Conservation (phyloP, 441 rosid species). For the Bocquillonia castaneifolia region DNA sequence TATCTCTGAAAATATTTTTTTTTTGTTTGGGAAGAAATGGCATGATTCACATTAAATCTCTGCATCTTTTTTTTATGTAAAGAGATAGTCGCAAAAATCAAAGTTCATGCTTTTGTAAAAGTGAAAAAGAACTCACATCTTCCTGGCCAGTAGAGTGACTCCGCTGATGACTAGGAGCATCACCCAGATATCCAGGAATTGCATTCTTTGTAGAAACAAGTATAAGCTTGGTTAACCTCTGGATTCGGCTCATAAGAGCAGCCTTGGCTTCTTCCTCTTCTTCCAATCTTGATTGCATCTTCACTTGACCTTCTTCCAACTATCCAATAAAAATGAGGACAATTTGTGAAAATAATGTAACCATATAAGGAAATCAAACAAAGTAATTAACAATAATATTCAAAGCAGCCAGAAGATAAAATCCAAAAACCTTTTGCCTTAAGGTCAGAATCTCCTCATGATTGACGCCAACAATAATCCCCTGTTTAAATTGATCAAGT, state of each 20-base stretch:
- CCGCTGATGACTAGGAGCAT: conserved; percentile 60
- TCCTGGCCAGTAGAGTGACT: conserved; percentile 64
- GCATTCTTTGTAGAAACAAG: conserved; percentile 92
- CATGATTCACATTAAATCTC: not conserved
- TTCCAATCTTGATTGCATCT: conserved; percentile 98
- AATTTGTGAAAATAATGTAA: conserved; percentile 3
- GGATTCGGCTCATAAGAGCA: conserved; percentile 99
- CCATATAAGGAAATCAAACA: not conserved
- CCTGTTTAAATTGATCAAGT: conserved; percentile 83
- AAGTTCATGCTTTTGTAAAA: not conserved
- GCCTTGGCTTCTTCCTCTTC: conserved; percentile 99
- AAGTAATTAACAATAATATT: not conserved
- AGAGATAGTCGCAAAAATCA: conserved; percentile 3
- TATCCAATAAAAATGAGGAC: conserved; percentile 27
- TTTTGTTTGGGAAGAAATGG: not conserved
- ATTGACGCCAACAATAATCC: conserved; percentile 79
- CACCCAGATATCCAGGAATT: conserved; percentile 62
- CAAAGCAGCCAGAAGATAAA: not conserved
- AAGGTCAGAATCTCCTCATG: conserved; percentile 89
- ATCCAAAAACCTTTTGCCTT: conserved; percentile 70
- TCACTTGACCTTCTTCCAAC: conserved; percentile 99
- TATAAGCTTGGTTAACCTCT: conserved; percentile 93
- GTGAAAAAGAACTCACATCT: conserved; percentile 49
- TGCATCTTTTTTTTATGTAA: not conserved
- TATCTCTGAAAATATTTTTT: not conserved